Percentiles rank a stretch among this genome's conserved stretches.
These are phyloP conservation scores for Pichia kudriavzevii DNA, from an alignment of 1,139 yeast genomes.

Conservation along the genomic window DNA sequence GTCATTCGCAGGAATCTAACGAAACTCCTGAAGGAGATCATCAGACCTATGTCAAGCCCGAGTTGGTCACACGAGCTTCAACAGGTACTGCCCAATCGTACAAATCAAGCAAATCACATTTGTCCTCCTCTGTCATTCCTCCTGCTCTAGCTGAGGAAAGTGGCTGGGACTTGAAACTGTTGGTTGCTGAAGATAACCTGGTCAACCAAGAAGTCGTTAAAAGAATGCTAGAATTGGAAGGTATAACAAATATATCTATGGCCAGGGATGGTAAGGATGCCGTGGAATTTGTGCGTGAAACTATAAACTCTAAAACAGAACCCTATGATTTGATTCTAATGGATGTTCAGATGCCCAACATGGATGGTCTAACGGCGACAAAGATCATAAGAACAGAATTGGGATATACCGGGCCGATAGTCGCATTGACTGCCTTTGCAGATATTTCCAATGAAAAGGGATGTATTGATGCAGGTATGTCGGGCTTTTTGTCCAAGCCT, in stretches of 20 bases:
- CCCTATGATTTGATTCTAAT: constrained; percentile 71
- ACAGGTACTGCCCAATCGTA: constrained; percentile 51
- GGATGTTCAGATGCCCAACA: constrained; percentile 96
- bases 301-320: constrained; percentile 21
- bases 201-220: constrained; percentile 89
- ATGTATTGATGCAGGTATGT: constrained; percentile 79
- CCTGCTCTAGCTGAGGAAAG: constrained; percentile 2
- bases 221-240: constrained; percentile 77
- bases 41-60: constrained; percentile 36
- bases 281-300: constrained; percentile 49
- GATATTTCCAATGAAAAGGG: constrained; percentile 77
- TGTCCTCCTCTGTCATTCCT: constrained; percentile 7
- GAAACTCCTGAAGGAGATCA: neutral
- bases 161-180: constrained; percentile 27
- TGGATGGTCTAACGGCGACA: constrained; percentile 84
- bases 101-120: constrained; percentile 14
- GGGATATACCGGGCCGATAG: constrained; percentile 65
- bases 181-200: constrained; percentile 91
- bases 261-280: constrained; percentile 93
- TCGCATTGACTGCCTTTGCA: constrained; percentile 91
- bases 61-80: constrained; percentile 40
- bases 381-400: constrained; percentile 59
- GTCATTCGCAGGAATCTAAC: neutral
- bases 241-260: constrained; percentile 58
- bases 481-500: constrained; percentile 83